Base-by-base conservation (phyloP, 805 yeast genomes). In the Dipodascopsis uninucleata region DNA sequence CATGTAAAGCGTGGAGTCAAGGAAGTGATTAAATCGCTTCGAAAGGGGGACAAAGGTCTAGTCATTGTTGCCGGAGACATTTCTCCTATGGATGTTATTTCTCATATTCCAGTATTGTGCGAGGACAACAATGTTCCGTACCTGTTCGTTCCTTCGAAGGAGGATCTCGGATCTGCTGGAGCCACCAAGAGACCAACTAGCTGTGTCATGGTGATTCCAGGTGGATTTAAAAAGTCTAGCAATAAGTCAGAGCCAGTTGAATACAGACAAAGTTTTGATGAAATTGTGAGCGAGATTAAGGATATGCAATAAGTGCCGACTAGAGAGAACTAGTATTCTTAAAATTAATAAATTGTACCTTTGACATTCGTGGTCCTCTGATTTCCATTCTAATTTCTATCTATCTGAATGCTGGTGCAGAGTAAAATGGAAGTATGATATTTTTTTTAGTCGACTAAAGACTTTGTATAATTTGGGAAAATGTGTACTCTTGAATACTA, bases 161-260 rank as follows among this genome's bases (percentile, higher is more conserved):
- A 93, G 72, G 97, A 93, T 65, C 77, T 93, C 57, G 99, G 99
- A 28, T 85, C 95, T 53, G 98, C 99, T 21, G 97, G 97, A 64
- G 95, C 97, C 52, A 93, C 98, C 46, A 93, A 93, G 75, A 84
- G 99, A 76, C 97, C 98, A 58, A 93, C 99, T 29, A 87, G 97
- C 29, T 89, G 95, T 67, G 96, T 93, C 24, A 86, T 93, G 87
- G 78, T 93, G 59, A 93, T 89, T 43, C 98, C 99, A 60, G 96
- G 96, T 47, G 95, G 95, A 45, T 88, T 89, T 49, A 78, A 79
- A 68, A 77, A 85, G 62, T 83, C 81, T 72, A 83, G 82, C 68
- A 49, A 47, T 14, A 36, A 24, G 20, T 21, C 26, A 36, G 82
- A 79, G 58, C 76, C 72, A 53, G 77, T 79, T 55, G 97, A 90